Base-by-base conservation (phyloP, 2,329 filamentous ascomycete genomes). In the Nemania sp. region DNA sequence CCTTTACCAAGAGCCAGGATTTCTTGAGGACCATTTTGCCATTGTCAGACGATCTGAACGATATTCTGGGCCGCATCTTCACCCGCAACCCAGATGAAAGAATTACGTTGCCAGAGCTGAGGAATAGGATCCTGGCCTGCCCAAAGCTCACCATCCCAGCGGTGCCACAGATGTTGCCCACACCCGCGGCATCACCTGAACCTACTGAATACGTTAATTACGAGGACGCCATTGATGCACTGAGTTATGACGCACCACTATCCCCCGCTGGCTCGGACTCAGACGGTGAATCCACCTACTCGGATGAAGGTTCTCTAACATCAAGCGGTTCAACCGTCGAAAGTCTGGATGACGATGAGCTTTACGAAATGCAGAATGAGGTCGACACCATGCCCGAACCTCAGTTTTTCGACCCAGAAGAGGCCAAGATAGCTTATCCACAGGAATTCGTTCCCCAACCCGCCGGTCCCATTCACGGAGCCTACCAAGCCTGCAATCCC, bases 21-120 rank as follows among this genome's bases (percentile, higher is more conserved):
- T 99, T 97, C 72, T 78, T 99, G 62, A 89, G 91, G 78, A 89
- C 91, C 59, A 99, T 99, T 66, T 81, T 99, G 52, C 93, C 94
- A 19, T 76, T 99, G 67, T 92, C 94, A 51, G 81, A 90, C 69
- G 92, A 97, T 69, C 80, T 97, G 70, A 92, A 97, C 76, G 80
- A 83, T 69, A 95, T 99, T 61, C 76, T 99, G 65, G 86, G 85
- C 62, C 84, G 88, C 67, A 89, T 97, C 66, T 99, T 99, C 72
- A 87, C 93, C 68, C 84, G 86, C 71, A 86, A 94, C 73, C 92
- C 94, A 52, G 81, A 86, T 66, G 84, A 90, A 70, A 82, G 94
- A 71, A 92, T 96, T 68, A 87, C 86, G 52, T 81, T 99, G 60
- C 75, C 84, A 51, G 89, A 96, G 73, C 81, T 99, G 51, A 86